These are phyloP conservation scores for Picea sitchensis DNA, from an alignment of 75 land plant species.

Conservation along the genomic window DNA sequence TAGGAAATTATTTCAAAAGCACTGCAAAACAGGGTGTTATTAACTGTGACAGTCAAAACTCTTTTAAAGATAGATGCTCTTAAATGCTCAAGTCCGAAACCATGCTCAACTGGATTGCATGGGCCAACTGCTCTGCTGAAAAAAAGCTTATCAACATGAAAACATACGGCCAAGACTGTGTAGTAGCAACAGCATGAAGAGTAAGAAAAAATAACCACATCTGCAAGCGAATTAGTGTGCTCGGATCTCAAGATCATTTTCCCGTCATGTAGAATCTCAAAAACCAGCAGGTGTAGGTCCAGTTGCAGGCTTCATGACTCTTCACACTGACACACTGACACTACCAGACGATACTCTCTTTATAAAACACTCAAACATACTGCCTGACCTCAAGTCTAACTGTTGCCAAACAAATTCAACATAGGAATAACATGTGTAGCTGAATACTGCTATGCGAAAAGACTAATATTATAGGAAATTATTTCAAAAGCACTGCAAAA, in stretches of 20 bases:
- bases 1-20: constrained; percentile 9
- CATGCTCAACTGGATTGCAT: not conserved
- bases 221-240: not conserved
- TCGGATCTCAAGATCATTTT: not conserved
- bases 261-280: not conserved
- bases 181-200: not conserved
- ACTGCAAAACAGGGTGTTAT: constrained; percentile 2
- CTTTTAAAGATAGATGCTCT: constrained; percentile 5
- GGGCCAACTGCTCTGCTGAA: constrained; percentile 8
- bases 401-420: constrained; percentile 12
- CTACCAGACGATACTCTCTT: constrained; percentile 8
- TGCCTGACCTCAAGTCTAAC: constrained; percentile 9
- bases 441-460: not conserved
- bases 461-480: constrained; percentile 5
- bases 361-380: not conserved
- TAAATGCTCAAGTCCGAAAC: not conserved
- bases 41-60: not conserved
- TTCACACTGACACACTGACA: constrained; percentile 6
- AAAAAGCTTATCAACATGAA: constrained; percentile 10
- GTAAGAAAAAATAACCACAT: not conserved
- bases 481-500: constrained; percentile 11
- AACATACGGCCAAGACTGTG: not conserved
- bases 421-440: constrained; percentile 5
- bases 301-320: constrained; percentile 4
- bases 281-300: not conserved